Base-by-base conservation (phyloP, 495 filamentous ascomycete species). In the Penicillium tannophilum region DNA sequence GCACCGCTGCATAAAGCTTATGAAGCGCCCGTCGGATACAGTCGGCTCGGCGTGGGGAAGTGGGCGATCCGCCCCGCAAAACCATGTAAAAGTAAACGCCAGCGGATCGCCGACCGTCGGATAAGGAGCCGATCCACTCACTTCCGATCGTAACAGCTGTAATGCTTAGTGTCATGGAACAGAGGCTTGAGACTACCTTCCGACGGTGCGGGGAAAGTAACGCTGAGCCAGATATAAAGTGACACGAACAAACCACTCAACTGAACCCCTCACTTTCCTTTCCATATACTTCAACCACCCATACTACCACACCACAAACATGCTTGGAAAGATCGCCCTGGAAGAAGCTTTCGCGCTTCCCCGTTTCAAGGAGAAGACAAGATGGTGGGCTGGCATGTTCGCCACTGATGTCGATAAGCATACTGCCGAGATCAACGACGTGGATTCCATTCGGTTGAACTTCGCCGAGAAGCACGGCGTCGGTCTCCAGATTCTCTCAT, bases 401-500 rank as follows among this genome's bases (percentile, higher is more conserved):
- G 66, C 75, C n/a, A 76, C 75, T 17, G 74, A 77, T 53, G 63
- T 70, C 8, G 76, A 77, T 7, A 74, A 73, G 42, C 73, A 79
- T 56, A 66, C 67, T 41, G 64, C 68, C 35, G 68, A 79, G 57
- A 79, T 82, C 69, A 76, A 61, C 39, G 77, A 81, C 63, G 82
- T 87, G 59, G 78, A 79, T 59, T 63, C 70, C 14, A 66, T 76
- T 26, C 82, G 84, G 5, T 68, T 86, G 6, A 65, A 79, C 20
- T 68, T 79, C 36, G 83, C 81, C 70, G 80, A 85, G 63, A 80
- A 77, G 58, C 69, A 86, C 61, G 85, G 84, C 33, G 81, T 88
- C 20, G 85, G 82, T 50, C 82, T 84, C 65, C 84, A 81, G 61
- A 81, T 87, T 31, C 75, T 86, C 6, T 84, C 79, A 0, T 77